Evolutionary conservation across 2,329 filamentous ascomycete species (phyloP), one percentile per base, ranked within the genome.

Genomic region (Verticillium nonalfalfae): DNA sequence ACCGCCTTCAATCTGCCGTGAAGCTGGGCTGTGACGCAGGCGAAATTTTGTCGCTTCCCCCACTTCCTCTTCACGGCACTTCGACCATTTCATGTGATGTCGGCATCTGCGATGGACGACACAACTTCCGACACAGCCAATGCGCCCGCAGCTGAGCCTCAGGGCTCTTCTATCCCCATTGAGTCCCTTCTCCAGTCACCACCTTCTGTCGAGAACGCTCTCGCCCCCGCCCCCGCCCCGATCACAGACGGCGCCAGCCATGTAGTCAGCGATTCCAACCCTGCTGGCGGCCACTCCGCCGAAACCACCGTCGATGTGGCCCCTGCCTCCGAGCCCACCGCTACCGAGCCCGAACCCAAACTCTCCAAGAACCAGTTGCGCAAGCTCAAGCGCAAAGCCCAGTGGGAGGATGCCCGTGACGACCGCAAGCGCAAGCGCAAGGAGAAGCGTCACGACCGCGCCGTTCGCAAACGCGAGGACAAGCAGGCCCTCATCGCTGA

Each of bases 281-380:
- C 45, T 9, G 18, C 45, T 4, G 7, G 10, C n/a, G 18, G 21
- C 7, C 45, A 10, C 45, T 10, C 45, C 2, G 45, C 7, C 18
- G 45, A 21, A 7, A 9, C 45, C 45, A 21, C 45, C 9, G 45
- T 7, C 45, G 45, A 50, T n/a, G 45, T 18, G 45, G n/a, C 45
- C 45, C 11, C 45, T n/a, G 18, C 45, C 45, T 21, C 45, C 7
- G 45, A 50, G 18, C 45, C 45, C 18, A 50, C 45, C 45, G 45
- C 45, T 18, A 21, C 45, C 18, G 45, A 50, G 45, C 45, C 45
- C 45, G 45, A 62, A 33, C 45, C 61, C 52, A 64, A 66, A 33
- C 65, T 97, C 59, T 97, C 94, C 18, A 98, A 98, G 71, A 96
- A 89, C 69, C 90, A 94, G 68, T 78, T 89, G 63, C 97, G 96